phyloP scores from a whole-genome alignment of 2,329 filamentous ascomycete genomes.

The Aspergillus viridinutans region DNA sequence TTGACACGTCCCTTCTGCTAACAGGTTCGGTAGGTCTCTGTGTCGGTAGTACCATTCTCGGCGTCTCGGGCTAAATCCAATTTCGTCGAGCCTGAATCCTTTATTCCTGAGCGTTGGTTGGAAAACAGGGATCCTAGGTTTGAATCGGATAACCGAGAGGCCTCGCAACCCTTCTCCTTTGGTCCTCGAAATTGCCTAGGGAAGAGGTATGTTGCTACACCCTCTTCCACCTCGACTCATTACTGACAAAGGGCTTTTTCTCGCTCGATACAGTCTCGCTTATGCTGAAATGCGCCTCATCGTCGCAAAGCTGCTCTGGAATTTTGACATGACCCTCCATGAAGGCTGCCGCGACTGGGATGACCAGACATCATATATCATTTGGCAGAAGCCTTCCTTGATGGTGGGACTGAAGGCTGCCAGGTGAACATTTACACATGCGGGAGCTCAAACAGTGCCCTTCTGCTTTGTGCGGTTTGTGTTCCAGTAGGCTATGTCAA shows the following conservation, averaged over 20 bases:
- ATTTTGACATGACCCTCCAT: background rate
- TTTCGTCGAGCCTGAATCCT: conserved; percentile 8
- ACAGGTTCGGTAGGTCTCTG: background rate
- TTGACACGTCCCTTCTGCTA: background rate
- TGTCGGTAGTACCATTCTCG: background rate
- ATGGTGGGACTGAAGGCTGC: background rate
- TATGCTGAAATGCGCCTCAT: conserved; percentile 11
- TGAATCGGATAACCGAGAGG: conserved; percentile 2
- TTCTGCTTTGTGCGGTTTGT: background rate
- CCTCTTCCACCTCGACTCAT: background rate
- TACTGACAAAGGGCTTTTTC: background rate
- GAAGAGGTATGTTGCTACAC: conserved; percentile 4
- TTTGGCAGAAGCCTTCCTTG: conserved; percentile 4
- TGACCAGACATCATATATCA: background rate
- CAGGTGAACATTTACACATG: background rate
- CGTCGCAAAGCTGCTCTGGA: conserved; percentile 3
- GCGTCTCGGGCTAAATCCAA: conserved; percentile 6
- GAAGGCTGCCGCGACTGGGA: background rate
- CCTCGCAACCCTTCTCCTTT: conserved; percentile 8
- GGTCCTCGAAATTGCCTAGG: conserved; percentile 10
- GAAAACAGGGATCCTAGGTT: background rate
- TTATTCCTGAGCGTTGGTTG: conserved; percentile 11
- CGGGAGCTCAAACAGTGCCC: background rate
- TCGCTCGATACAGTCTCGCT: conserved; percentile 1
- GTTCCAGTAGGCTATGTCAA: background rate